Evolutionary conservation across 2,329 filamentous ascomycete genomes (phyloP), one percentile per base, ranked within the genome.

Genomic region (Pseudogymnoascus sp.): DNA sequence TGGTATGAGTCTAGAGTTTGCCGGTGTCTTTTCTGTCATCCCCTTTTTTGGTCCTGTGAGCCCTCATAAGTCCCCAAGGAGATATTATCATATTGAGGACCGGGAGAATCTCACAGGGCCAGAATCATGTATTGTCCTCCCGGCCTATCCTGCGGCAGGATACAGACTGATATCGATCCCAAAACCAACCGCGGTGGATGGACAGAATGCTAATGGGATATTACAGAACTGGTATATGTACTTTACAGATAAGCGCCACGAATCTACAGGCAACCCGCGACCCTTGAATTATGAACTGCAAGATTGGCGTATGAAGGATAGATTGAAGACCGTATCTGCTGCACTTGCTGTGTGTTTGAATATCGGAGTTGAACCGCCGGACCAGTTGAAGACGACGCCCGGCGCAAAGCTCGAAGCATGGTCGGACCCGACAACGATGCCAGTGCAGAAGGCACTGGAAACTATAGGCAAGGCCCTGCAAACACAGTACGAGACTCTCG

Each of bases 211-310:
- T 65, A 65, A 70, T 68, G 60, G 67, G 64, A 64, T n/a, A 31
- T 34, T 66, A 63, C 76, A 96, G 89, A 96, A 91, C 69, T 99
- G 96, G 86, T 97, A 96, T 80, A 97, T 97, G 93, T 99, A 99
- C 77, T 99, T 90, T 76, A 97, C 93, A 67, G 95, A 99, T 76
- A 97, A 97, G 77, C 88, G 93, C 62, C 95, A 99, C 77, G 95
- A 97, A 74, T 95, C 91, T 21, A 93, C 91, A 37, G 95, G 92
- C 21, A 91, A 93, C 69, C 91, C 92, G 14, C 91, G 92, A 73
- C 83, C 85, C 62, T 82, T 81, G 16, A 75, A 78, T 26, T 84
- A 84, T 68, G 81, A 86, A 67, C 78, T 96, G 5, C 90, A 96
- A 73, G 95, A 97, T 74, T 99, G 95, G 95, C 89, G 95, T 64